Evolutionary conservation across 345 rosid species (phyloP), one percentile per base, ranked within the genome.

Genomic region (Eucalyptus polyanthemos): DNA sequence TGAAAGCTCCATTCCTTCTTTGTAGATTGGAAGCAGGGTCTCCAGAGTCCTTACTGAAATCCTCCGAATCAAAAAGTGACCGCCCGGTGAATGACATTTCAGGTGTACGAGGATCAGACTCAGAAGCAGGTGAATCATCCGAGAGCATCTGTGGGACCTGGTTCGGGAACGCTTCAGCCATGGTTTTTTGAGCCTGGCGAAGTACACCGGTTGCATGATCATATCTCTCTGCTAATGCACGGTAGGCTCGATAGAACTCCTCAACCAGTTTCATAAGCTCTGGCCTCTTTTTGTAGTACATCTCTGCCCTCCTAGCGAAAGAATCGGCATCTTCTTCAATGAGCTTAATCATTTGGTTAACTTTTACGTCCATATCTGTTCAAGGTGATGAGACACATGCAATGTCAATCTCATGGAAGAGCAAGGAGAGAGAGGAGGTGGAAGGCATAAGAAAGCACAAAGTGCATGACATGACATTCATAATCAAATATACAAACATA

Each of bases 291-390:
- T 96, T 97, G 88, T 97, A 98, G 89, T 98, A 98, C 99, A 98
- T 96, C 89, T 98, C 99, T n/a, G 99, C 99, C 92, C 99, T 93
- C 92, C 97, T 95, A 67, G 99, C 99, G 92, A 98, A 98, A 37
- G 99, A 97, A 92, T 98, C 99, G 40, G 99, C 99, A 94, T 98
- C 99, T 93, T 97, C 98, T 94, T 98, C 99, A 50, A 97, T 94
- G 90, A 98, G 96, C 92, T 95, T 98, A 92, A 98, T 97, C 99
- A 98, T 98, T 86, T 98, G 98, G 72, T 95, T 97, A 87, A 98
- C 99, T 90, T 96, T 98, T 88, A 92, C 91, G 92, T 98, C 99
- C 99, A 98, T 98, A 92, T 95, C 99, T 98, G 95, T 90, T 88
- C 89, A 90, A 90, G 89, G 54, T 16, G 22, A 37, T 19, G 51